A percentile compares a stretch with the other conserved stretches of the same genome.
Evolutionary conservation across 164 flowering plant species (phyloP).

Genomic region (Tetracentron sinense): DNA sequence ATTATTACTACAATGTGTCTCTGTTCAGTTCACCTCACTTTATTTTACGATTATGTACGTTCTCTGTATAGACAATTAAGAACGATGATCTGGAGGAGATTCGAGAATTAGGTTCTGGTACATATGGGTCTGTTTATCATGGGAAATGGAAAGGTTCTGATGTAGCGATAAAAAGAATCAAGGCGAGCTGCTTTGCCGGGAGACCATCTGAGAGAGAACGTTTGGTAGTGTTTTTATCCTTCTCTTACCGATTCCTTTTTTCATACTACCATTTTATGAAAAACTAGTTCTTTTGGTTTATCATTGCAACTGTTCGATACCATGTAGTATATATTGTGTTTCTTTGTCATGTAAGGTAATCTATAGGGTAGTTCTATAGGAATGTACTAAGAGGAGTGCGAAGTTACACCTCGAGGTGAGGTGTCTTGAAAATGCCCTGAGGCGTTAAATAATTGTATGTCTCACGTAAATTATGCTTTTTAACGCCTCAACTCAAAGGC

Average conservation of each 20-base stretch:
- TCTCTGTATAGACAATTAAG: conserved; percentile 61
- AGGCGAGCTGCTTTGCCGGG: conserved; percentile 98
- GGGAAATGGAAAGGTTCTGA: conserved; percentile 99
- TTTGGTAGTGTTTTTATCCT: conserved; percentile 47
- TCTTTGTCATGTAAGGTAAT: no score
- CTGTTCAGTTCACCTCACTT: background rate
- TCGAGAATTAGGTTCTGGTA: conserved; percentile 89
- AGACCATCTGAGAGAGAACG: conserved; percentile 96
- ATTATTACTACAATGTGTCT: background rate
- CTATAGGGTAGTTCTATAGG: no score
- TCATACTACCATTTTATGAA: background rate
- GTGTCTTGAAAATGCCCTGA: no score
- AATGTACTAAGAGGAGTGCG: no score
- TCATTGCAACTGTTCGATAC: no score
- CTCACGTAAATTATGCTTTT: no score
- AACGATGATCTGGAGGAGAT: conserved; percentile 95
- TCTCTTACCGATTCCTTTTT: background rate
- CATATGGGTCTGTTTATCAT: conserved; percentile 94
- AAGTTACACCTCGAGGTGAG: no score
- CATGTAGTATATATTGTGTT: no score
- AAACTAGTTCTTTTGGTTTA: no score
- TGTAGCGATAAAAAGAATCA: conserved; percentile 95
- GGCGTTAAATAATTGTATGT: no score
- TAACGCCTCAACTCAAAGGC: no score
- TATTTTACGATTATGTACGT: background rate